phyloP scores from a whole-genome alignment of 495 filamentous ascomycete genomes.

The Amphirosellinia nigrospora region DNA sequence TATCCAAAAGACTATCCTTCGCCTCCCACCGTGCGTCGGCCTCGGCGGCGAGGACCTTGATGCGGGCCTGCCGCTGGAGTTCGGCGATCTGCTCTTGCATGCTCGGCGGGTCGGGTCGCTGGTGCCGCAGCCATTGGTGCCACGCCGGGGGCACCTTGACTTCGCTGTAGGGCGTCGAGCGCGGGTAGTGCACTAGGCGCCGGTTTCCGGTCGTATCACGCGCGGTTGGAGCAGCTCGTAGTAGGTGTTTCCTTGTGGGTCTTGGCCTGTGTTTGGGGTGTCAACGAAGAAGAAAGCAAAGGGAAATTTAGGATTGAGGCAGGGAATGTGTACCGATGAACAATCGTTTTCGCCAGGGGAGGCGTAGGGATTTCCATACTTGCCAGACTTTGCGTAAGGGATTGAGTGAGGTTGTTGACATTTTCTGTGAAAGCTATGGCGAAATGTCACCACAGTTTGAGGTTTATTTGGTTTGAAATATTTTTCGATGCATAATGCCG shows the following conservation, averaged over 20 bases:
- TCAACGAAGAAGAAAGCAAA: too few species aligned
- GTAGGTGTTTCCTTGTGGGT: conserved; percentile 89
- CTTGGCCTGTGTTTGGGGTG: conserved; percentile 64
- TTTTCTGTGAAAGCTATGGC: neutral
- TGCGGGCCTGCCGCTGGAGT: conserved; percentile 64
- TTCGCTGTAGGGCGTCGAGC: conserved; percentile 68
- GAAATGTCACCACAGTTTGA: neutral
- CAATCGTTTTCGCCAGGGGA: conserved; percentile 87
- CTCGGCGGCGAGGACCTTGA: conserved; percentile 75
- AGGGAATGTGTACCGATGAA: conserved; percentile 67
- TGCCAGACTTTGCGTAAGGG: conserved; percentile 65
- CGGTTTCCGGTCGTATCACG: conserved; percentile 57
- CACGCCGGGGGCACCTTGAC: conserved; percentile 73
- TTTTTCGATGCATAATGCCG: neutral
- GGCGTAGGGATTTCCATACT: conserved; percentile 80
- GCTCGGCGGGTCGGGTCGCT: conserved; percentile 71
- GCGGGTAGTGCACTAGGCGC: conserved; percentile 72
- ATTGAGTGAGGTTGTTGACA: conserved; percentile 40
- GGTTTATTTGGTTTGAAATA: neutral
- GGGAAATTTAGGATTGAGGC: too few species aligned
- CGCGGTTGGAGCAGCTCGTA: conserved; percentile 85
- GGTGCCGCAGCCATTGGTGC: conserved; percentile 96
- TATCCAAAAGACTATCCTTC: conserved; percentile 58
- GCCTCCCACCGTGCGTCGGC: conserved; percentile 88
- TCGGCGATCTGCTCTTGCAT: conserved; percentile 78